Evolutionary conservation across 1,284 basidiomycete species (phyloP), one percentile per base, ranked within the genome.

Genomic region (Sporisorium iseilematis-ciliati): DNA sequence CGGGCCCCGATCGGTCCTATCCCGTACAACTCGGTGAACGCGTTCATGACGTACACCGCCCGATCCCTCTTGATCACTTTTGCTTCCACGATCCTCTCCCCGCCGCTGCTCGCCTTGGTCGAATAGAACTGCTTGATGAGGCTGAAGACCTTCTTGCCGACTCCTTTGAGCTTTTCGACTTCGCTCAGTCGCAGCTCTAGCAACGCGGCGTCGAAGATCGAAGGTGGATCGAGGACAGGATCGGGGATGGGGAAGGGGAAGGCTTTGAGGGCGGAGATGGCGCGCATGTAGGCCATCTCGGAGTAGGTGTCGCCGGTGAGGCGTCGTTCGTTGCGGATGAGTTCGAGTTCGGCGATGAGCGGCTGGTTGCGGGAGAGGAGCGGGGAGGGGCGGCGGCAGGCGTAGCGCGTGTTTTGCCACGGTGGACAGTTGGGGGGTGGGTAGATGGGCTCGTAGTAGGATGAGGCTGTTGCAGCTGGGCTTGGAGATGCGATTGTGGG

Each of bases 241-340:
- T 74, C 48, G 0, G 70, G 65, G 8, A 84, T 74, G 7, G 54
- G 53, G 33, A 62, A 73, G 1, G 82, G 83, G 14, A 64, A 78
- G 0, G 83, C 79, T 49, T 84, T 84, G 23, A 84, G 57, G 0
- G 77, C 78, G 0, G 75, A 74, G 16, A 82, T 66, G 33, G 82
- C 82, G 12, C 81, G 65, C 67, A 78, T 75, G 70, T 84, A 84
- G 11, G 83, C 77, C 65, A 82, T 79, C 35, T 81, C 79, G 20
- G 64, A 66, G 41, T 70, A 69, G 2, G 52, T 58, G 40, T 82
- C 82, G n/a, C 70, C 71, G 1, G 80, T 75, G 14, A 83, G 67
- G 0, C 54, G 57, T 5, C 83, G 76, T 45, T 84, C 81, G 62
- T 59, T 68, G 5, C 77, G 75, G 25, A 84, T 73, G 2, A 75